Base-by-base conservation (phyloP, 805 yeast genomes). In the Wickerhamomyces canadensis region DNA sequence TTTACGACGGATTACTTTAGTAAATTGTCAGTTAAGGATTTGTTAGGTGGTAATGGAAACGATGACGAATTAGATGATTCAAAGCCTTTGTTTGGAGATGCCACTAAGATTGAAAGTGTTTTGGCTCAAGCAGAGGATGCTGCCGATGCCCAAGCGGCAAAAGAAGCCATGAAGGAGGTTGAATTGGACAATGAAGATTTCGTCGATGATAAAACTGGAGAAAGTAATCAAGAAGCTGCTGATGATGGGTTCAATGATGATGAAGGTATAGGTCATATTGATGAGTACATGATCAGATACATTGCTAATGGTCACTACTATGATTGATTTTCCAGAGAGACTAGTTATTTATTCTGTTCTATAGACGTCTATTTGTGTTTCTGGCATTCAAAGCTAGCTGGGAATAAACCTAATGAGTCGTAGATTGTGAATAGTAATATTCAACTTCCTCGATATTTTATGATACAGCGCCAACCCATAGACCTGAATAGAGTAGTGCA, bases 1-100 rank as follows among this genome's bases (percentile, higher is more conserved):
- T 93, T 93, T 63, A 93, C 98, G 0, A 94, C 98, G 0, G 98
- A 94, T 58, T 93, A 89, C 58, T 84, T 94, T 57, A 83, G 88
- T 22, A 85, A 85, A 54, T 67, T 89, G 36, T 84, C 96, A 0
- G 91, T 89, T 6, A 74, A 79, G 42, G 98, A 91, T 56, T 64
- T 91, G 44, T 73, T 91, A 3, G 94, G 94, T 17, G 49, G 52
- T 9, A 57, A 46, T 14, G 57, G 46, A 11, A 52, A 44, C 3
- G 48, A 41, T 26, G 49, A 42, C 15, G 51, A 52, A 19, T 42
- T 45, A 30, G 62, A 52, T 17, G 58, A 49, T n/a, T 52, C 58
- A 7, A 62, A 59, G 49, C 57, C 49, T 35, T 43, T 50, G 49
- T 54, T 46, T 58, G 62, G 45, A 46, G 68, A 37, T 57, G 26